These are phyloP conservation scores for Penicillium riverlandense DNA, from an alignment of 495 filamentous ascomycete species.

Conservation along the genomic window DNA sequence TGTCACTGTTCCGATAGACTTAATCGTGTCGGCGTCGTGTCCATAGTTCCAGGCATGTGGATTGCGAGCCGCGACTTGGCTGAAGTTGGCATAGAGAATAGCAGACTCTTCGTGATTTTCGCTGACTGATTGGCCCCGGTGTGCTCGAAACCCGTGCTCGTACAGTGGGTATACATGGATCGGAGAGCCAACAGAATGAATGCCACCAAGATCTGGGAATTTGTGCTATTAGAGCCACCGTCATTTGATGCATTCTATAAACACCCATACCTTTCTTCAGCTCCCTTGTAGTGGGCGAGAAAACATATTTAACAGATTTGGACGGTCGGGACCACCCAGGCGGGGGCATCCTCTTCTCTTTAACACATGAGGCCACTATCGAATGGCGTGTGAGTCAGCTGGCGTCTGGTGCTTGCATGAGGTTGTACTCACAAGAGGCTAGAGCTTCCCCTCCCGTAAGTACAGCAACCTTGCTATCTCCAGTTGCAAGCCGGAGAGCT, in stretches of 20 bases:
- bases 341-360: slow-evolving; percentile 34
- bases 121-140: slow-evolving; percentile 36
- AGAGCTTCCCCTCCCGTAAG: slow-evolving; percentile 52
- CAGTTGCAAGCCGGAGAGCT: slow-evolving; percentile 38
- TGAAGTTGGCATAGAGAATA: slow-evolving; percentile 42
- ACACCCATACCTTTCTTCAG: slow-evolving; percentile 4
- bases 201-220: slow-evolving; percentile 26
- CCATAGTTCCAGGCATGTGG: slow-evolving; percentile 42
- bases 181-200: slow-evolving; percentile 41
- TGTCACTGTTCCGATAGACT: slow-evolving; percentile 34
- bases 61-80: slow-evolving; percentile 35
- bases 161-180: slow-evolving; percentile 51
- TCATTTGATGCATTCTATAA: no score
- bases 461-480: slow-evolving; percentile 40
- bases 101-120: slow-evolving; percentile 43
- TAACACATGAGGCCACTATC: slow-evolving; percentile 25
- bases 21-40: slow-evolving; percentile 20
- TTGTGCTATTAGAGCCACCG: no score
- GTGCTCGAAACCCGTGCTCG: slow-evolving; percentile 45
- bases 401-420: no score
- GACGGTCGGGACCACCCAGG: slow-evolving; percentile 37
- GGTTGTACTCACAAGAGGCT: slow-evolving; percentile 36
- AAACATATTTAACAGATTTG: slow-evolving; percentile 15
- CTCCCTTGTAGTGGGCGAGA: slow-evolving; percentile 6
- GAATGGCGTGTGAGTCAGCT: no score